Percentiles rank a stretch among this genome's conserved stretches.
Evolutionary conservation across 148 eudicot species (phyloP).

Genomic region (Silene latifolia): DNA sequence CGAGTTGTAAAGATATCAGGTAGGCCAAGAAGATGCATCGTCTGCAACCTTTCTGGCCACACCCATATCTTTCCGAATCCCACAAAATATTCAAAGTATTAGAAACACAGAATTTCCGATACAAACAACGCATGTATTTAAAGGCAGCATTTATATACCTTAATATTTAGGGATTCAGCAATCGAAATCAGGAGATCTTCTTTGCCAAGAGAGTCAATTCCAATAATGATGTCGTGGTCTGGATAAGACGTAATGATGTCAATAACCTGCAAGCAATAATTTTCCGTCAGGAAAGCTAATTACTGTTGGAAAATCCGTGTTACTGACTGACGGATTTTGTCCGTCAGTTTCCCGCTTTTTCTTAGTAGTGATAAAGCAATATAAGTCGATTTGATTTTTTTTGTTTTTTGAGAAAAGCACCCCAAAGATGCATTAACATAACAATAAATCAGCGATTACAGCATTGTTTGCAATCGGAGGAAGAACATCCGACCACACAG

Average conservation of each 20-base stretch:
- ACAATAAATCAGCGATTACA: too few species aligned
- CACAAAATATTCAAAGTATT: neutral
- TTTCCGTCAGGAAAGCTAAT: too few species aligned
- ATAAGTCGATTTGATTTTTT: too few species aligned
- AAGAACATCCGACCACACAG: too few species aligned
- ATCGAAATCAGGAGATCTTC: slow-evolving; percentile 70
- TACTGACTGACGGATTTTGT: too few species aligned
- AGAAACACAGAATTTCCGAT: neutral
- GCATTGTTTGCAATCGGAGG: too few species aligned
- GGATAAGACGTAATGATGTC: slow-evolving; percentile 62
- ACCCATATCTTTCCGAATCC: slow-evolving; percentile 60
- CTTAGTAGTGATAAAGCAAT: too few species aligned
- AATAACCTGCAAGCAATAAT: slow-evolving; percentile 67
- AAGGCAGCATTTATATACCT: slow-evolving; percentile 42
- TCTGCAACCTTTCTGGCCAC: slow-evolving; percentile 85
- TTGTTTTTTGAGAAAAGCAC: too few species aligned
- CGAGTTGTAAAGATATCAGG: slow-evolving; percentile 63
- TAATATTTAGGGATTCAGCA: slow-evolving; percentile 46
- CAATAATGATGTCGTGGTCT: slow-evolving; percentile 60
- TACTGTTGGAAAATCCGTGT: too few species aligned
- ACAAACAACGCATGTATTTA: too few species aligned
- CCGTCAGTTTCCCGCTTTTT: too few species aligned
- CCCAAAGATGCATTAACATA: too few species aligned
- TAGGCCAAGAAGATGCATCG: slow-evolving; percentile 68
- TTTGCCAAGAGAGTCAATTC: slow-evolving; percentile 70